Percentiles rank a stretch among this genome's conserved stretches.
phyloP scores from a whole-genome alignment of 768 basidiomycete genomes.

The Coprinopsis marcescibilis region DNA sequence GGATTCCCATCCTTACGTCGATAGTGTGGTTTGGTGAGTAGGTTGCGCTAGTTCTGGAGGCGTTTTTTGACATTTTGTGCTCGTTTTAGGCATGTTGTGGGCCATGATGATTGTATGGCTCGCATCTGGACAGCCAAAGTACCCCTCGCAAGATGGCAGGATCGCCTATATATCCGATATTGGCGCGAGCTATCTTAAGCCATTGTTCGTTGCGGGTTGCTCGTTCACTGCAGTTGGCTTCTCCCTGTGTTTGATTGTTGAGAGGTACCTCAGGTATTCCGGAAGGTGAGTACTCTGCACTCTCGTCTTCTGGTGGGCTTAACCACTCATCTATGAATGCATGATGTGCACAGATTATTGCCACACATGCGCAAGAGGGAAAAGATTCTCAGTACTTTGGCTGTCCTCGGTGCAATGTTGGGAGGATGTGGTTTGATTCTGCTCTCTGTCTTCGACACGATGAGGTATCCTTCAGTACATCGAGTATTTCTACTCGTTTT shows the following conservation, averaged over 20 bases:
- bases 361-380: conserved; percentile 56
- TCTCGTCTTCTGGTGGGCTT: background rate
- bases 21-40: conserved; percentile 61
- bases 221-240: conserved; percentile 58
- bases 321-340: background rate
- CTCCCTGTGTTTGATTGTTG: conserved; percentile 51
- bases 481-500: conserved; percentile 63
- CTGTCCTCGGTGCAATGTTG: conserved; percentile 54
- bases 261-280: conserved; percentile 60
- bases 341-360: conserved; percentile 39
- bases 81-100: conserved; percentile 45
- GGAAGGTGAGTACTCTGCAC: conserved; percentile 40
- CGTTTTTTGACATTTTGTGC: background rate
- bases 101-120: conserved; percentile 72
- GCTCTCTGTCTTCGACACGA: conserved; percentile 68
- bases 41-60: background rate
- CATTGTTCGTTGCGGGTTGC: conserved; percentile 66
- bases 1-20: conserved; percentile 55
- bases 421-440: conserved; percentile 63
- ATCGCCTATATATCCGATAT: conserved; percentile 78
- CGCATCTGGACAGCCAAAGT: conserved; percentile 54
- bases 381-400: conserved; percentile 45
- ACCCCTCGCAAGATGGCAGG: conserved; percentile 46
- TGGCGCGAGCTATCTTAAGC: conserved; percentile 69
- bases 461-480: conserved; percentile 45